Conservation (phyloP, 345 rosid species). For the Euphorbia pulcherrima region DNA sequence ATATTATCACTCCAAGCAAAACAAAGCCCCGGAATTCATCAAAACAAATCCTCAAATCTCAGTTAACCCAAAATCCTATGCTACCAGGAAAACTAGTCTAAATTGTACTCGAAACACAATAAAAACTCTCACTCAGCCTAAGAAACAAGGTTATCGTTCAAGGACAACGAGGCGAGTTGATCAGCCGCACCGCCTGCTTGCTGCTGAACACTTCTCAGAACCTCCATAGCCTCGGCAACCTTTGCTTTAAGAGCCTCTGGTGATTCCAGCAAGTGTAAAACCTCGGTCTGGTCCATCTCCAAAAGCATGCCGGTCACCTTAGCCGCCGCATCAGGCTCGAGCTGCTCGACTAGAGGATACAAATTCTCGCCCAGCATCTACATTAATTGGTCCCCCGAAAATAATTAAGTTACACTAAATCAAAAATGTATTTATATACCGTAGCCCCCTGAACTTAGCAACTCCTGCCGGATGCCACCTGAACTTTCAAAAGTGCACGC, state of each 20-base stretch:
- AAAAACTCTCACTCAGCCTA: background rate
- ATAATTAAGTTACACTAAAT: too few species aligned
- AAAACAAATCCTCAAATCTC: too few species aligned
- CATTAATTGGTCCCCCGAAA: too few species aligned
- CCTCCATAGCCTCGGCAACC: conserved; percentile 34
- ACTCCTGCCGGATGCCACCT: too few species aligned
- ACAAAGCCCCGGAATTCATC: too few species aligned
- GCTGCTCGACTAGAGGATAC: conserved; percentile 28
- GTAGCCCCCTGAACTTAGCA: too few species aligned
- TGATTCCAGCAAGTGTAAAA: conserved; percentile 29
- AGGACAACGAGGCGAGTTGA: conserved; percentile 19
- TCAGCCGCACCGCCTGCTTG: conserved; percentile 21
- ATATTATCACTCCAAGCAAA: too few species aligned
- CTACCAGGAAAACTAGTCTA: too few species aligned
- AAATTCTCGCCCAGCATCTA: conserved; percentile 30
- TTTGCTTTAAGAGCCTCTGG: conserved; percentile 31
- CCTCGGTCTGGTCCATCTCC: conserved; percentile 38
- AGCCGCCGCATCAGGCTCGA: conserved; percentile 28
- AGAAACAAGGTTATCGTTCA: background rate
- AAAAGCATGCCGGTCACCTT: conserved; percentile 37
- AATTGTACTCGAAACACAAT: too few species aligned
- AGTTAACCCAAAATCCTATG: too few species aligned
- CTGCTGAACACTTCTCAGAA: conserved; percentile 30
- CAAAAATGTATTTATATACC: too few species aligned
- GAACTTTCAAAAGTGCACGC: too few species aligned